Evolutionary conservation across 352 stramenopile species (phyloP).

Genomic region (Pythium volutum): DNA sequence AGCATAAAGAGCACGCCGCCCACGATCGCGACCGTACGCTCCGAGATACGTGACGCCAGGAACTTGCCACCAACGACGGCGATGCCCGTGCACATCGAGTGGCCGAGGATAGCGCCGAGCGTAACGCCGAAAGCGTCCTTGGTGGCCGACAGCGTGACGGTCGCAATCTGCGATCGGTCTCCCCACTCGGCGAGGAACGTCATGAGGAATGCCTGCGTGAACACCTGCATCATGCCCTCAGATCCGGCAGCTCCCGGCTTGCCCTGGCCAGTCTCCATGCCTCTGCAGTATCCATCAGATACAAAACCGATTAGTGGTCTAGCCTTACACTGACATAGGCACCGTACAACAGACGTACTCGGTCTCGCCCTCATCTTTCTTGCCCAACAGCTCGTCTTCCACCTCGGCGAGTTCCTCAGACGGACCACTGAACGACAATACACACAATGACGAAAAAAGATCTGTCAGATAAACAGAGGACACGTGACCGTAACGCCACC

Average conservation of each 20-base stretch:
- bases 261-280: constrained; percentile 29
- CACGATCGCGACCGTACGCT: constrained; percentile 96
- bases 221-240: constrained; percentile 83
- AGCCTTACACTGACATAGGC: neutral
- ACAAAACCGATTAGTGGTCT: neutral
- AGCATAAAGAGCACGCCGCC: constrained; percentile 96
- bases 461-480: neutral
- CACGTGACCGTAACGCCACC: neutral
- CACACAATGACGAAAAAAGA: neutral
- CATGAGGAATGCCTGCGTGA: constrained; percentile 95
- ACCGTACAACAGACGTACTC: constrained; percentile 34
- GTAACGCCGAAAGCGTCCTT: constrained; percentile 96
- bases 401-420: constrained; percentile 81
- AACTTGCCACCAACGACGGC: constrained; percentile 97
- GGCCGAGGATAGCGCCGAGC: constrained; percentile 94
- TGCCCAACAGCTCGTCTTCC: constrained; percentile 82
- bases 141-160: constrained; percentile 95
- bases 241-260: constrained; percentile 17
- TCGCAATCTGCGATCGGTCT: constrained; percentile 98
- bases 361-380: constrained; percentile 67
- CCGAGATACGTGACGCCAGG: constrained; percentile 96
- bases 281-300: constrained; percentile 10
- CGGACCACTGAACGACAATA: constrained; percentile 39
- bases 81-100: constrained; percentile 98
- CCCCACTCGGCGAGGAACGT: constrained; percentile 99